phyloP scores from a whole-genome alignment of 2,329 filamentous ascomycete genomes.

The Talaromyces funiculosus region DNA sequence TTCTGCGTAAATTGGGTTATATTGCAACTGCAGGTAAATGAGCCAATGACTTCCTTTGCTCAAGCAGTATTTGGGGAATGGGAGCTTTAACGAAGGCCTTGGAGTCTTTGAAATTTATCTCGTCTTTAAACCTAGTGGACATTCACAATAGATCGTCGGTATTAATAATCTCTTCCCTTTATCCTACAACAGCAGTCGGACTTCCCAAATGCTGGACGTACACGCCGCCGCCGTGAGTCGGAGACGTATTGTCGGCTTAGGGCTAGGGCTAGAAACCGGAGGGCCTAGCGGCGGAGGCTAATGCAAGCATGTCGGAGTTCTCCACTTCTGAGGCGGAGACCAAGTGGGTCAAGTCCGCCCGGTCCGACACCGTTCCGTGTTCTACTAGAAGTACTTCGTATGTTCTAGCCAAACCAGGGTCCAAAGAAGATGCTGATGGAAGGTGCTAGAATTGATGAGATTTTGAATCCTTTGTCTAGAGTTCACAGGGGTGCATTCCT shows the following conservation, averaged over 20 bases:
- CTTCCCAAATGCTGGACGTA: neutral
- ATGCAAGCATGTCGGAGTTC: neutral
- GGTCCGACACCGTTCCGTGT: neutral
- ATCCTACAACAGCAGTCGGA: neutral
- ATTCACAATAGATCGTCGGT: neutral
- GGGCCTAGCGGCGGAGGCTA: neutral
- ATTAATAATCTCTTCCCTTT: neutral
- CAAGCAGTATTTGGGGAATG: neutral
- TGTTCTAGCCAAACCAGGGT: neutral
- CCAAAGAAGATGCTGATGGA: neutral
- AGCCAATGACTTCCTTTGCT: neutral
- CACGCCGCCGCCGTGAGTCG: neutral
- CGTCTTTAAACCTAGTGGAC: no score
- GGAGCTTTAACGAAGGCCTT: neutral
- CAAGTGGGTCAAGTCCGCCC: neutral
- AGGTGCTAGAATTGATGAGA: neutral
- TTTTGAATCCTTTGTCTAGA: no score
- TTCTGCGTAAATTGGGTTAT: neutral
- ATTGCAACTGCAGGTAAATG: neutral
- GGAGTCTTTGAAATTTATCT: neutral
- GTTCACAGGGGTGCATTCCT: no score
- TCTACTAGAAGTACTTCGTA: no score
- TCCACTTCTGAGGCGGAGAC: neutral
- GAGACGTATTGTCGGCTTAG: neutral
- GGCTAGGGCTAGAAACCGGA: neutral